Conservation (phyloP, 2,329 filamentous ascomycete genomes). For the Aureobasidium mangrovei region DNA sequence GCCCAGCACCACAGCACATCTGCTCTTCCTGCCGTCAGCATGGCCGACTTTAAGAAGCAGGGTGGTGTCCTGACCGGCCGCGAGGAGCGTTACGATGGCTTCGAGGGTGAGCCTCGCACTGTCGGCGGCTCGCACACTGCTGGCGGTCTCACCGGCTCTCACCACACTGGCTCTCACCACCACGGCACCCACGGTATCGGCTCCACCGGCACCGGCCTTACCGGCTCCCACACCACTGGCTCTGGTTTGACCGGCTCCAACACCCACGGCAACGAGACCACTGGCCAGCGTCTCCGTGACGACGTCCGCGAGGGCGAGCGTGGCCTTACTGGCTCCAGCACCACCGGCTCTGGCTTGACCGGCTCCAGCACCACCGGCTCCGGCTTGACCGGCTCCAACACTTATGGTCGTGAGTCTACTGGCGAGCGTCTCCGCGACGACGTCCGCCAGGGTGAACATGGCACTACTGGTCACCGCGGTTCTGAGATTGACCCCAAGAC, state of each 20-base stretch:
- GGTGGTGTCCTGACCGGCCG: conserved; percentile 48
- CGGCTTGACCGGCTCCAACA: conserved; percentile 6
- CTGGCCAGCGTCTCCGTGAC: conserved; percentile 4
- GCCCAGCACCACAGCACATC: conserved; percentile 58
- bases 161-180: not conserved
- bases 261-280: conserved; percentile 8
- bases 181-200: not conserved
- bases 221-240: not conserved
- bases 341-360: not conserved
- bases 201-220: not conserved
- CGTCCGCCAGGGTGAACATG: not conserved
- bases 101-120: conserved; percentile 52
- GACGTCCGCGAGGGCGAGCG: not conserved
- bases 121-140: conserved; percentile 27
- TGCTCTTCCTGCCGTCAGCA: conserved; percentile 53
- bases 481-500: conserved; percentile 12
- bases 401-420: conserved; percentile 7
- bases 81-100: conserved; percentile 50
- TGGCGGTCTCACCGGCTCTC: conserved; percentile 14
- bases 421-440: not conserved
- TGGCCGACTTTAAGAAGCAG: conserved; percentile 53
- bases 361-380: not conserved
- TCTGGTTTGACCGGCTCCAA: conserved; percentile 3
- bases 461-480: conserved; percentile 2
- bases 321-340: not conserved